phyloP scores from a whole-genome alignment of 306 rosid species.

The Quercus robur region DNA sequence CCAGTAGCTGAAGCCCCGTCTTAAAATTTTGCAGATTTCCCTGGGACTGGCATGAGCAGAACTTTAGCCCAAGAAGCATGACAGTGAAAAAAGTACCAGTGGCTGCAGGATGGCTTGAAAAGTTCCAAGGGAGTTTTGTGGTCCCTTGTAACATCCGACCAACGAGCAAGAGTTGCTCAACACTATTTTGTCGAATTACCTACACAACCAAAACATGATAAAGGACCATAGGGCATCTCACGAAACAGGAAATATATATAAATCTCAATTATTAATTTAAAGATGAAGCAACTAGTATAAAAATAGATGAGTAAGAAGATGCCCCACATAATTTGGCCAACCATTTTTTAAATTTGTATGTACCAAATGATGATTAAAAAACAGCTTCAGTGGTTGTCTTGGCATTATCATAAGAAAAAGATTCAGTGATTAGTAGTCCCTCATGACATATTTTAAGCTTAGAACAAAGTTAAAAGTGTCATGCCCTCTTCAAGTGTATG shows the following conservation, averaged over 20 bases:
- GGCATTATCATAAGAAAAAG: neutral
- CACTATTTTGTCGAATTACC: conserved; percentile 92
- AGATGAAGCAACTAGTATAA: neutral
- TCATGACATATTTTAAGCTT: neutral
- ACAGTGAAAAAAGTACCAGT: conserved; percentile 92
- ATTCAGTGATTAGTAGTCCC: neutral
- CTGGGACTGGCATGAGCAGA: conserved; percentile 91
- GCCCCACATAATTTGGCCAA: neutral
- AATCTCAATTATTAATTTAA: neutral
- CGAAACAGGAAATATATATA: conserved; percentile 8
- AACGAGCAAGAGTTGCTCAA: conserved; percentile 95
- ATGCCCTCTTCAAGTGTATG: neutral
- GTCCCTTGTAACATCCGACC: conserved; percentile 97
- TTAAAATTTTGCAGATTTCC: conserved; percentile 79
- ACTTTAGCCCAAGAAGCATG: conserved; percentile 96
- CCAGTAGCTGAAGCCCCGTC: conserved; percentile 86
- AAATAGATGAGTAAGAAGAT: neutral
- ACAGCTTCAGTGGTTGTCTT: neutral
- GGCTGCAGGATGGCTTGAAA: conserved; percentile 96
- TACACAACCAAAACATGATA: conserved; percentile 34
- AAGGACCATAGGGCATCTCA: neutral
- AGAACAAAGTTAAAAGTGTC: neutral
- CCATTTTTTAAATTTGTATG: neutral
- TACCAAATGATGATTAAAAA: neutral
- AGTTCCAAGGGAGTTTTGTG: conserved; percentile 80